phyloP scores from a whole-genome alignment of 2,329 filamentous ascomycete genomes.

The Penicillium sp. region DNA sequence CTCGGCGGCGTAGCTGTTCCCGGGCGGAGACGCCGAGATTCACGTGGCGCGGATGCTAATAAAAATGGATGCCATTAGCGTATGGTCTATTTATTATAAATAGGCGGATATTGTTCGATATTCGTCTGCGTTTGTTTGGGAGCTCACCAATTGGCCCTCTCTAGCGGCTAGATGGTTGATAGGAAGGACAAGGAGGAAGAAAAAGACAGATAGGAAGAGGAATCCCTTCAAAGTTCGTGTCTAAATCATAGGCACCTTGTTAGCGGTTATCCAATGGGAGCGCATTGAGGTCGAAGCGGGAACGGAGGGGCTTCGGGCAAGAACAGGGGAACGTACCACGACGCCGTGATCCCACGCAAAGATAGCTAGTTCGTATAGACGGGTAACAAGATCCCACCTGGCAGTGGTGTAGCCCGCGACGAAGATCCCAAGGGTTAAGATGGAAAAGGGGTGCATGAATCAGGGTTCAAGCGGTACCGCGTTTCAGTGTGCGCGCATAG shows the following conservation, averaged over 20 bases:
- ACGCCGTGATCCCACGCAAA: constrained; percentile 99
- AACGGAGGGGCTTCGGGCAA: not conserved
- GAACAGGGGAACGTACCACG: constrained; percentile 63
- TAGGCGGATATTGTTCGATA: not conserved
- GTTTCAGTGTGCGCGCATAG: constrained; percentile 35
- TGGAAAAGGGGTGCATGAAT: constrained; percentile 94
- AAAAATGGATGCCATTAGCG: constrained; percentile 7
- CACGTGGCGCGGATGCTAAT: constrained; percentile 76
- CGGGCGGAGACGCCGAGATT: constrained; percentile 85
- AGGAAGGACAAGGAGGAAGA: constrained; percentile 80
- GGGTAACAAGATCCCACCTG: constrained; percentile 96
- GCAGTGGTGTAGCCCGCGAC: constrained; percentile 99
- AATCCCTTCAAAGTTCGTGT: constrained; percentile 85
- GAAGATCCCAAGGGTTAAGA: constrained; percentile 95
- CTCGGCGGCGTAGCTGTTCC: constrained; percentile 89
- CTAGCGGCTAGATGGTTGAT: constrained; percentile 77
- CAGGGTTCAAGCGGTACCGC: constrained; percentile 27
- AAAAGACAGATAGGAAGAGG: constrained; percentile 76
- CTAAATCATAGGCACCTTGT: constrained; percentile 33
- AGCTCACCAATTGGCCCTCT: constrained; percentile 75
- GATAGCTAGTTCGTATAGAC: constrained; percentile 92
- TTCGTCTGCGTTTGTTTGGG: constrained; percentile 3
- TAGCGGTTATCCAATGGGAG: constrained; percentile 1
- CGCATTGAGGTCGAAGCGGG: not conserved
- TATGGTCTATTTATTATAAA: not conserved